A percentile compares a stretch with the other conserved stretches of the same genome.
phyloP scores from a whole-genome alignment of 345 rosid genomes.

The Barbarea vulgaris region DNA sequence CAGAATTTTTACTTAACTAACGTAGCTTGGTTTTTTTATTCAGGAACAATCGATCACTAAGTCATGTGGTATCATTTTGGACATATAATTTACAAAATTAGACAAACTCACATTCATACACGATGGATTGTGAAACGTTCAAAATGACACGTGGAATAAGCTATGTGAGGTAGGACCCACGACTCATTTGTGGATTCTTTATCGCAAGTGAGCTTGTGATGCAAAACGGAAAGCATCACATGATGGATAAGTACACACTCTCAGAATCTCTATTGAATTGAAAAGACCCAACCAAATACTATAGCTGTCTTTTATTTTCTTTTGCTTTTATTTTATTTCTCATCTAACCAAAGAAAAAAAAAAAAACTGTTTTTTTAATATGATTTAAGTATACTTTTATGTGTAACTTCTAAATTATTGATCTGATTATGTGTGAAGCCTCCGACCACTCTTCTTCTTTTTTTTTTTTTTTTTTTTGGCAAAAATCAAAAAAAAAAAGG shows the following conservation, averaged over 20 bases:
- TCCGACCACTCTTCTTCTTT: neutral
- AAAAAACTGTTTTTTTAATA: no score
- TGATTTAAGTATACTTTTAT: no score
- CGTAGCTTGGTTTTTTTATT: neutral
- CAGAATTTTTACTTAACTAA: neutral
- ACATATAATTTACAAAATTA: constrained; percentile 15
- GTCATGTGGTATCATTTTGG: constrained; percentile 29
- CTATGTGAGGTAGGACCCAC: constrained; percentile 51
- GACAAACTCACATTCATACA: neutral
- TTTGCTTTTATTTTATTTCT: no score
- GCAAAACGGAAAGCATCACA: constrained; percentile 30
- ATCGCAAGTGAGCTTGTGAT: constrained; percentile 45
- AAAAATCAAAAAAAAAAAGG: no score
- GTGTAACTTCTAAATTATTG: no score
- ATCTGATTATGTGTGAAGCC: no score
- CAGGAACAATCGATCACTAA: neutral
- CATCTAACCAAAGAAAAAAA: no score
- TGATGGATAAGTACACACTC: constrained; percentile 8
- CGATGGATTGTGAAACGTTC: neutral
- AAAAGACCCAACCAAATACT: constrained; percentile 8
- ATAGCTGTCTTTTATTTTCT: neutral
- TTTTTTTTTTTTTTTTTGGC: no score
- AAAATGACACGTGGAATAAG: constrained; percentile 51
- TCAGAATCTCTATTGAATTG: constrained; percentile 14
- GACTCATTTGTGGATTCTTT: neutral